Evolutionary conservation across 2,329 filamentous ascomycete genomes (phyloP), one percentile per base, ranked within the genome.

Genomic region (Botrytis paeoniae): DNA sequence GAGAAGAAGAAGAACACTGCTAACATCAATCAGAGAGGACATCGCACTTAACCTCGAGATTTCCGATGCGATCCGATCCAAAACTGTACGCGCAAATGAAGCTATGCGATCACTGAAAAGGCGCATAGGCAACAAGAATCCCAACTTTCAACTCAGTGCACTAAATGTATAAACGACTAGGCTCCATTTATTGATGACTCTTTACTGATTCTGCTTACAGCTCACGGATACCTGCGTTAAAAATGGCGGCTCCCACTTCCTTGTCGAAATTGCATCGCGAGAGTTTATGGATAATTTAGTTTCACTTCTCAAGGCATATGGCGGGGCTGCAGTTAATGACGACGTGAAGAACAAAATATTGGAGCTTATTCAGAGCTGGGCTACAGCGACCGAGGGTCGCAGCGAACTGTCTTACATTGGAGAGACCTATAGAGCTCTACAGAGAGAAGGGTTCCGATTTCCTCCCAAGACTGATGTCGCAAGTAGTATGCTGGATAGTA

Each of bases 241-340:
- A 85, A 99, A 99, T 85, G 96, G 96, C 74, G 96, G 96, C 78
- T 89, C 92, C 57, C 96, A 99, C 83, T 99, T 99, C 83, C 90
- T 99, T 68, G 88, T 91, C 77, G 96, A 99, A 84, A 96, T 99
- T 78, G 95, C 96, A 59, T 98, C 95, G 29, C 90, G 95, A 76
- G 96, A 99, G 84, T 99, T 98, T 80, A 97, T 99, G 92, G 96
- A 99, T 84, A 98, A 98, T 81, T 85, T 99, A 70, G 92, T 93
- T 29, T 98, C 95, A 48, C 87, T 99, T 25, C 87, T 99, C 45
- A 95, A 95, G 81, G 92, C 93, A 29, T 91, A 92, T 69, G 93
- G 93, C 3, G 83, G 84, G 29, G 90, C 89, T 51, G 90, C 93
- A 14, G 87, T 96, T 61, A 97, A 98, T 82, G 85, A 90, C 68